A percentile compares a stretch with the other conserved stretches of the same genome.
phyloP scores from a whole-genome alignment of 2,329 filamentous ascomycete genomes.

The Beauveria pseudobassiana region DNA sequence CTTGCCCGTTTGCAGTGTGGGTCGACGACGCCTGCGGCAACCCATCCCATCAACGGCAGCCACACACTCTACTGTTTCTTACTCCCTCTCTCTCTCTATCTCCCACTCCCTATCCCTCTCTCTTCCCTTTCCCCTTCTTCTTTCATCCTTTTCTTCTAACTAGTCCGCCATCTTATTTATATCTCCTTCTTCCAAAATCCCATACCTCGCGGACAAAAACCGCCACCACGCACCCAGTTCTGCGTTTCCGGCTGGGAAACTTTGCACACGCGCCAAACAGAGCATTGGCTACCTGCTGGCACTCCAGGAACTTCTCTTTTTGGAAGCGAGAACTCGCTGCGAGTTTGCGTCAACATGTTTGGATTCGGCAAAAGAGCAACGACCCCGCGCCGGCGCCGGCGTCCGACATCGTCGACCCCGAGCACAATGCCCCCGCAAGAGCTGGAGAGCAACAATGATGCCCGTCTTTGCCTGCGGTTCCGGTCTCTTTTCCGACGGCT shows the following conservation, averaged over 20 bases:
- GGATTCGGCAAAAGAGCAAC: slow-evolving; percentile 2
- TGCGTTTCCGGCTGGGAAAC: no score
- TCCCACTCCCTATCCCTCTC: background rate
- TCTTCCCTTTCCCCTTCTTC: background rate
- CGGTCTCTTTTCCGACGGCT: slow-evolving; percentile 85
- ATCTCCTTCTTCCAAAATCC: background rate
- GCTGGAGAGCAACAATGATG: slow-evolving; percentile 22
- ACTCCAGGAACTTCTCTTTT: no score
- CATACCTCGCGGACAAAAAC: no score
- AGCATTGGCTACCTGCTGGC: no score
- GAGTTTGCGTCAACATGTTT: background rate
- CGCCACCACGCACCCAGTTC: no score
- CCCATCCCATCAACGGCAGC: no score
- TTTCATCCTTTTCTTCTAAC: background rate
- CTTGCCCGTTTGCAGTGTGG: no score
- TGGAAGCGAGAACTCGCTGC: no score
- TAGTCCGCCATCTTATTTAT: background rate
- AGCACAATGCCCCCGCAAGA: background rate
- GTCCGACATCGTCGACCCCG: background rate
- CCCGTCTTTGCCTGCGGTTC: slow-evolving; percentile 84
- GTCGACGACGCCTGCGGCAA: no score
- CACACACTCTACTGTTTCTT: no score
- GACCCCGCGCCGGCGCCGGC: background rate
- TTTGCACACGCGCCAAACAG: no score
- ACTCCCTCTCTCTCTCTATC: no score